A percentile compares a stretch with the other conserved stretches of the same genome.
These are phyloP conservation scores for Artemisia tridentata DNA, from an alignment of 129 eudicot genomes.

Conservation along the genomic window DNA sequence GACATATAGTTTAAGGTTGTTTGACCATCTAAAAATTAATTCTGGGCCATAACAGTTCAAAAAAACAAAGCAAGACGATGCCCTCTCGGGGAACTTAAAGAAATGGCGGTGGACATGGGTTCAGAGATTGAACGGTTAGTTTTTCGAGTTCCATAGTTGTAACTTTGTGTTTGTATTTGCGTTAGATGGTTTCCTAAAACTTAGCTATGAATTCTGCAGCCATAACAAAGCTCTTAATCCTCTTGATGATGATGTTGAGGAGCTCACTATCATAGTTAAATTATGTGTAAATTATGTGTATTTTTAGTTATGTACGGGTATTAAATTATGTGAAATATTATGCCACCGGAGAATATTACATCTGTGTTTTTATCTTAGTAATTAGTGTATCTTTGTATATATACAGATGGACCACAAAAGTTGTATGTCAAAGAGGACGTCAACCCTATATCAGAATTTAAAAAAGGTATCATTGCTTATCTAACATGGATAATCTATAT, in stretches of 20 bases:
- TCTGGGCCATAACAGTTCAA: constrained; percentile 49
- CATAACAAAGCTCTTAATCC: constrained; percentile 66
- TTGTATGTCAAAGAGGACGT: too few relatives aligned
- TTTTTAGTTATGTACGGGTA: too few relatives aligned
- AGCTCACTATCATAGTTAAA: constrained; percentile 54
- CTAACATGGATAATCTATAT: too few relatives aligned
- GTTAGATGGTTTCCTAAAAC: constrained; percentile 1
- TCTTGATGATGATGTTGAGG: constrained; percentile 69
- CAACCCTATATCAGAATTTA: too few relatives aligned
- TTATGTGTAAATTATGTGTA: too few relatives aligned
- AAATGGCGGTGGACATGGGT: constrained; percentile 95
- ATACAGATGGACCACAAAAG: too few relatives aligned
- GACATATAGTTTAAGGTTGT: not conserved
- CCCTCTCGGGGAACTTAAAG: constrained; percentile 76
- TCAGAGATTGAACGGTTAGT: constrained; percentile 77
- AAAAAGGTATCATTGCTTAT: too few relatives aligned
- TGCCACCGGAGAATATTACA: too few relatives aligned
- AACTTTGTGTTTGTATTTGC: not conserved
- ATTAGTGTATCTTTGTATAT: too few relatives aligned
- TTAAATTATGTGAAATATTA: too few relatives aligned
- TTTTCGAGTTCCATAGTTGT: not conserved
- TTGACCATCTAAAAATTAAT: too few relatives aligned
- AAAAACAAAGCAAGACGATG: constrained; percentile 78
- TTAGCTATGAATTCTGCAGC: constrained; percentile 38
- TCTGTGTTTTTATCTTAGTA: too few relatives aligned